Conservation (phyloP, 768 basidiomycete genomes). For the Calocybe indica region DNA sequence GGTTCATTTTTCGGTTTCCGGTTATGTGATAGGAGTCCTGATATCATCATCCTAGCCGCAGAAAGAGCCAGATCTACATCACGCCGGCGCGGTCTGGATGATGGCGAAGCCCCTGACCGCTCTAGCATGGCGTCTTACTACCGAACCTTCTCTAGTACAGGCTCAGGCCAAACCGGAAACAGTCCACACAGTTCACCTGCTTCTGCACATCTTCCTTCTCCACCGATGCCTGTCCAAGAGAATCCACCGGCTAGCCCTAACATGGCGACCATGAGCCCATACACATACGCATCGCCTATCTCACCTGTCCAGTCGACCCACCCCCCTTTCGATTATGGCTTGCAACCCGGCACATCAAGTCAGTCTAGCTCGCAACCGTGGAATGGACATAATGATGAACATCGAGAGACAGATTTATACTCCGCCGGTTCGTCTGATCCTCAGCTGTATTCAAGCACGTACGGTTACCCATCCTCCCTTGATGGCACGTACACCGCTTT, state of each 20-base stretch:
- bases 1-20: conserved; percentile 1
- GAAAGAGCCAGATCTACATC: conserved; percentile 73
- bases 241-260: conserved; percentile 47
- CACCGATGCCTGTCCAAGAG: conserved; percentile 48
- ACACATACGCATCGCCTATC: conserved; percentile 41
- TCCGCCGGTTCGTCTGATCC: conserved; percentile 35
- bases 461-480: conserved; percentile 34
- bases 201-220: conserved; percentile 68
- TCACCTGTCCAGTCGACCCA: conserved; percentile 50
- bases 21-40: conserved; percentile 9
- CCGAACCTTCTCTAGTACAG: conserved; percentile 53
- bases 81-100: conserved; percentile 66
- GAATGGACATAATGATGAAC: conserved; percentile 35
- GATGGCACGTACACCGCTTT: conserved; percentile 35
- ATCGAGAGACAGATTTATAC: conserved; percentile 37
- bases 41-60: conserved; percentile 28
- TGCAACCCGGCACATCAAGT: conserved; percentile 31
- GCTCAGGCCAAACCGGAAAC: conserved; percentile 30
- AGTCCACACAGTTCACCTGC: conserved; percentile 75
- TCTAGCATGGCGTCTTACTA: conserved; percentile 35
- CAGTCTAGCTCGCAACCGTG: conserved; percentile 37
- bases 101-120: conserved; percentile 48
- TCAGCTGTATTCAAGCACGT: conserved; percentile 37
- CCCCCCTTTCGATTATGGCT: conserved; percentile 45
- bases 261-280: conserved; percentile 37